A percentile compares a stretch with the other conserved stretches of the same genome.
Evolutionary conservation across 208 protist genomes (phyloP).

Genomic region (Trypanosoma vivax): DNA sequence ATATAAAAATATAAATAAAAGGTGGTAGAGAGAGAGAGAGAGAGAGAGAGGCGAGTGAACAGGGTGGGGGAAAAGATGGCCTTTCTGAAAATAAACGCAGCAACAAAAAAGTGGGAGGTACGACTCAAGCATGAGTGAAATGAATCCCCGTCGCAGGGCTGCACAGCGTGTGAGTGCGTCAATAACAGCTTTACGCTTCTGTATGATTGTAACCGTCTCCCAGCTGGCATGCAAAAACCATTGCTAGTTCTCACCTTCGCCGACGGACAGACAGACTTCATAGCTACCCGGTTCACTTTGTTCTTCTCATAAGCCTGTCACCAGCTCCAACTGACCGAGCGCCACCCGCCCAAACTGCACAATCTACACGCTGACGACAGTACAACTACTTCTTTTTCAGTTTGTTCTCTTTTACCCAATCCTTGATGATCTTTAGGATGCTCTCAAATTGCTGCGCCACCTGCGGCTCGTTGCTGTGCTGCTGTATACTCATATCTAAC

Average conservation of each 20-base stretch:
- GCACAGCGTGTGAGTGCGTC: no score
- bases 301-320: no score
- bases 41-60: conserved; percentile 1
- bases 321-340: not conserved
- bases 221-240: no score
- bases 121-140: no score
- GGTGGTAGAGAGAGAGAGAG: conserved; percentile 13
- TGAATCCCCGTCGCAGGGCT: no score
- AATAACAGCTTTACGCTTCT: no score
- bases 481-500: conserved; percentile 82
- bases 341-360: not conserved
- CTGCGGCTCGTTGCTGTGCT: conserved; percentile 46
- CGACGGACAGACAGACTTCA: no score
- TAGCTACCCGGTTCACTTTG: no score
- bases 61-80: conserved; percentile 11
- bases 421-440: conserved; percentile 89
- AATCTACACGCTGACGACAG: not conserved
- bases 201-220: no score
- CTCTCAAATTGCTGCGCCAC: conserved; percentile 68
- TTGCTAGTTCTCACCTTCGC: no score
- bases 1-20: no score
- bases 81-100: conserved; percentile 7
- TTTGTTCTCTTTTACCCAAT: conserved; percentile 91
- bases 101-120: conserved; percentile 22
- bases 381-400: conserved; percentile 43